A percentile compares a stretch with the other conserved stretches of the same genome.
phyloP scores from a whole-genome alignment of 352 stramenopile genomes.

The Phytophthora pistaciae region DNA sequence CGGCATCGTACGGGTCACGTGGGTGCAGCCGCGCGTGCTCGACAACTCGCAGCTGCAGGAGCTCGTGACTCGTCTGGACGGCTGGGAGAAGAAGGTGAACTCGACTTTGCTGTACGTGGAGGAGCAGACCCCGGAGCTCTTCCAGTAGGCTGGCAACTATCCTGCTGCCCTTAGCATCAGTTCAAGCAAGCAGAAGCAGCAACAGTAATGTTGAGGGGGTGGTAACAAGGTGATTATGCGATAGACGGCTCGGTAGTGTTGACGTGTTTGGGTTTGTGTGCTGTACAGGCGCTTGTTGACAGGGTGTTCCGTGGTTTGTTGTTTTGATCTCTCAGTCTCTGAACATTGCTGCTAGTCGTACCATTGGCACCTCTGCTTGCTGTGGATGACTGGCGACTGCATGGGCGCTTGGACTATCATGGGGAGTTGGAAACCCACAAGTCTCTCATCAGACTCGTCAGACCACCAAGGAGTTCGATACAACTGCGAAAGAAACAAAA shows the following conservation, averaged over 20 bases:
- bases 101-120: conserved; percentile 88
- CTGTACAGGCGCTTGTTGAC: neutral
- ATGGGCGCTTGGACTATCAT: conserved; percentile 16
- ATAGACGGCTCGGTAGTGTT: conserved; percentile 10
- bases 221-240: conserved; percentile 26
- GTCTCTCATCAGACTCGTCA: conserved; percentile 42
- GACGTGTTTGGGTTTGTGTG: neutral
- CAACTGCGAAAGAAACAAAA: conserved; percentile 19
- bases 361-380: conserved; percentile 58
- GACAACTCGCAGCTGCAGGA: conserved; percentile 84
- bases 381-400: conserved; percentile 34
- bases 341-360: conserved; percentile 46
- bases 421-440: conserved; percentile 31
- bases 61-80: conserved; percentile 73
- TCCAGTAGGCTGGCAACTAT: conserved; percentile 60
- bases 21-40: conserved; percentile 93
- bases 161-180: conserved; percentile 7
- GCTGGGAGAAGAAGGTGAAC: conserved; percentile 87
- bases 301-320: neutral
- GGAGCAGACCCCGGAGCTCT: conserved; percentile 88
- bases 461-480: conserved; percentile 56
- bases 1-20: conserved; percentile 94
- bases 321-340: neutral
- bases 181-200: conserved; percentile 12
- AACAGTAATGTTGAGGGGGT: conserved; percentile 16